A percentile compares a stretch with the other conserved stretches of the same genome.
These are phyloP conservation scores for Pseudogymnoascus sp. DNA, from an alignment of 2,329 filamentous ascomycete species.

Conservation along the genomic window DNA sequence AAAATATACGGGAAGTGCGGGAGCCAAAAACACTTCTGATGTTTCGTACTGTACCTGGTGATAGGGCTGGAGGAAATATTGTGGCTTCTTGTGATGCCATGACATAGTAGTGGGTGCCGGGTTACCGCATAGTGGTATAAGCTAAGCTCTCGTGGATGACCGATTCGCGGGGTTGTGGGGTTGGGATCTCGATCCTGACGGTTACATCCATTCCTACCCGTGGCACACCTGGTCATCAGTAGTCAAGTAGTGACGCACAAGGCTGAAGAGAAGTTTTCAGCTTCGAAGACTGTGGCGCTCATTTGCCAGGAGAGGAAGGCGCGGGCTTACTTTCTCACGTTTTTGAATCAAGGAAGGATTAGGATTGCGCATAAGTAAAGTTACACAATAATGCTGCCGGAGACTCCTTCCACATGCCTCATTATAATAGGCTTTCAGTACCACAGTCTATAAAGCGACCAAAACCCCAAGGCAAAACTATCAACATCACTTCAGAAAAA, in stretches of 20 bases:
- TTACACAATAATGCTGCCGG: too few species aligned
- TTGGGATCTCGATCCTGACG: background rate
- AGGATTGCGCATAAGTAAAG: too few species aligned
- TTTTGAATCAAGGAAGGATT: too few species aligned
- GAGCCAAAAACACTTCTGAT: background rate
- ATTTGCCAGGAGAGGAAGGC: background rate
- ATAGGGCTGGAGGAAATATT: background rate
- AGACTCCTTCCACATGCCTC: too few species aligned
- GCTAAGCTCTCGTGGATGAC: background rate
- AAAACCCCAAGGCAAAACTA: too few species aligned
- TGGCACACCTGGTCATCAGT: background rate
- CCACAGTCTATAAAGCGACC: too few species aligned
- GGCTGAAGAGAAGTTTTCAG: background rate
- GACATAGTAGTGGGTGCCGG: background rate
- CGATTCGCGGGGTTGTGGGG: background rate
- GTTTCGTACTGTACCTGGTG: background rate
- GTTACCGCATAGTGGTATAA: background rate
- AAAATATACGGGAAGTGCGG: background rate
- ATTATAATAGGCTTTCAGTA: too few species aligned
- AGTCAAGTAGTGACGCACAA: background rate
- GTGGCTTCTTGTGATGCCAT: background rate
- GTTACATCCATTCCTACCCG: background rate
- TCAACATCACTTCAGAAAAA: too few species aligned
- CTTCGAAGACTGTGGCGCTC: background rate
- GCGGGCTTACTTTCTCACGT: too few species aligned